phyloP scores from a whole-genome alignment of 2,329 filamentous ascomycete genomes.

The Xylariaceae sp. region DNA sequence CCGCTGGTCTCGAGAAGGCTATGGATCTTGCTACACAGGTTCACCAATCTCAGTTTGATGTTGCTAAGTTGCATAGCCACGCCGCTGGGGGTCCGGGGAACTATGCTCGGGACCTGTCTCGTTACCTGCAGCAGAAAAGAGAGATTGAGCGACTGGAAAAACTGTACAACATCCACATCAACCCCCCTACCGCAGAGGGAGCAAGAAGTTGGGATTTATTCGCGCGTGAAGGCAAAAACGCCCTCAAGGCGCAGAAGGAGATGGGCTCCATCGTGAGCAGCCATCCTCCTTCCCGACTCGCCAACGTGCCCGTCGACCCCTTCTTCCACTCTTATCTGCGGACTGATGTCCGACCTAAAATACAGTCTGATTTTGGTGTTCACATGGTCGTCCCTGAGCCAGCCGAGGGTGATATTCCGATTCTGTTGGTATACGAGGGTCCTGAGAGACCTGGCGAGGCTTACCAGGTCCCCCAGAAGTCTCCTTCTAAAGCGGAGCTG shows the following conservation, averaged over 20 bases:
- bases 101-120: constrained; percentile 81
- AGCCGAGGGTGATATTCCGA: constrained; percentile 52
- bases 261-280: constrained; percentile 69
- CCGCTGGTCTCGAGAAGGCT: constrained; percentile 73
- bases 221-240: constrained; percentile 79
- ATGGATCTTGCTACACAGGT: constrained; percentile 86
- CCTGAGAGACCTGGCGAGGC: constrained; percentile 40
- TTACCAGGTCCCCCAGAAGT: constrained; percentile 52
- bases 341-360: constrained; percentile 56
- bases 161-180: constrained; percentile 79
- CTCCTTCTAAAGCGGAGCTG: constrained; percentile 47
- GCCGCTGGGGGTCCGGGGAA: constrained; percentile 67
- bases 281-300: constrained; percentile 69
- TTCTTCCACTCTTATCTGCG: constrained; percentile 75
- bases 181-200: constrained; percentile 66
- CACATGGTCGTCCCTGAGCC: constrained; percentile 67
- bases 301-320: constrained; percentile 64
- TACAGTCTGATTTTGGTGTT: constrained; percentile 68
- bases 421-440: constrained; percentile 74
- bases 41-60: constrained; percentile 78
- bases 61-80: constrained; percentile 72
- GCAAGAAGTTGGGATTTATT: constrained; percentile 84
- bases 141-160: constrained; percentile 81
- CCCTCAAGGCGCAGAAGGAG: constrained; percentile 69
- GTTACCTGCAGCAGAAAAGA: constrained; percentile 78